Base-by-base conservation (phyloP, 768 basidiomycete genomes). In the Mycena vitilis region DNA sequence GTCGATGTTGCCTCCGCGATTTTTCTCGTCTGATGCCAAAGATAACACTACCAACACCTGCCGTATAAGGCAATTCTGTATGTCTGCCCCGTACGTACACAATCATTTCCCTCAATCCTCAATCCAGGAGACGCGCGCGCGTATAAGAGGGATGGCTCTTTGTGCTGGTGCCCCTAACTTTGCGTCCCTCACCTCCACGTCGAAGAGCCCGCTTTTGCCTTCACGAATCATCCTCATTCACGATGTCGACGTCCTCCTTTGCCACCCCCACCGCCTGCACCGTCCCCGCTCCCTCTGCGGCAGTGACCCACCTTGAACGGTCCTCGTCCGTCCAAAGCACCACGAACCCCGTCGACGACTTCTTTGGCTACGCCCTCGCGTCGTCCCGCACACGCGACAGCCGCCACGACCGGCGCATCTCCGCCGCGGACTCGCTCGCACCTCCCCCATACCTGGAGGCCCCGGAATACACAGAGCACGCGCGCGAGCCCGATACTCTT, bases 401-500 rank as follows among this genome's bases (percentile, higher is more conserved):
- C 73, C 79, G 83, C 23, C 83, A 84, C 69, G 82, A 84, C 73
- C 74, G 71, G 38, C 79, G 79, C 75, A 55, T 77, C 61, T 73
- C 75, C 12, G 77, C 80, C 18, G 71, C 75, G 12, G 73, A 72
- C 60, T 65, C 69, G 4, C 54, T 69, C 7, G 61, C 65, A 10
- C 81, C 76, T 20, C 87, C 86, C 4, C 76, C 85, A 20, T 88
- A 87, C 69, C 78, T 78, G 10, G 83, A 81, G 57, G 83, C 86
- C 38, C 78, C 72, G 62, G 80, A 68, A 30, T 75, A 72, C 56
- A 55, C 73, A 59, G 75, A 76, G 38, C 84, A 81, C 47, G 80
- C 76, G 79, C 74, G 75, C 23, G 87, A 90, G 78, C 82, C 84
- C 40, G 76, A 81, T 5, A 90, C 88, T 30, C 84, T 89, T 56